These are phyloP conservation scores for Russula brevipes DNA, from an alignment of 768 basidiomycete species.

Conservation along the genomic window DNA sequence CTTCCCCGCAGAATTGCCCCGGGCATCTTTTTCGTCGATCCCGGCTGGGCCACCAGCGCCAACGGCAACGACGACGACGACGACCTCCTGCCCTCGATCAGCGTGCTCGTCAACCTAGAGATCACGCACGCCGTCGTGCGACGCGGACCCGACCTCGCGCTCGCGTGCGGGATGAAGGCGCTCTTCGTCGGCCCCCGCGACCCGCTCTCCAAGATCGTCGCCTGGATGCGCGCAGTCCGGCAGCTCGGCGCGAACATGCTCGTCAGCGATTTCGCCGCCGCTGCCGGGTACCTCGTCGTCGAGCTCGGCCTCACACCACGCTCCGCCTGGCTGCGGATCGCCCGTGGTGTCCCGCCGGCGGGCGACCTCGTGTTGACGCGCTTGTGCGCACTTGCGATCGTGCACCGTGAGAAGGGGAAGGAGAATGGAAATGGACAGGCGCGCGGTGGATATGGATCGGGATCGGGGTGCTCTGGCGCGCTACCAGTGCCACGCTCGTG, in stretches of 20 bases:
- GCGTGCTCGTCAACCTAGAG: neutral
- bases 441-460: neutral
- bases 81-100: neutral
- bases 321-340: conserved; percentile 16
- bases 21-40: conserved; percentile 12
- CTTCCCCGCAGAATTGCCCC: conserved; percentile 15
- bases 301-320: conserved; percentile 12
- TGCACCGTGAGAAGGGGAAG: neutral
- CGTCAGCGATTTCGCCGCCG: conserved; percentile 10
- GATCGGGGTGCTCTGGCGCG: too few relatives aligned
- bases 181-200: conserved; percentile 15
- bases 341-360: conserved; percentile 8
- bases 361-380: conserved; percentile 9
- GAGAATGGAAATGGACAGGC: neutral
- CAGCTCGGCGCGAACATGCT: conserved; percentile 9
- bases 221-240: conserved; percentile 18
- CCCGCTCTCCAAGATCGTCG: conserved; percentile 16
- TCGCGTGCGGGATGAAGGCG: conserved; percentile 9
- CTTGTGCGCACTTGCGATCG: neutral
- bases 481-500: neutral
- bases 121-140: conserved; percentile 15
- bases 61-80: neutral
- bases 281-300: conserved; percentile 16
- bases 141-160: neutral
- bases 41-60: neutral